Percentiles rank a stretch among this genome's conserved stretches.
Evolutionary conservation across 2,329 filamentous ascomycete species (phyloP).

Genomic region (Diaporthe caulivora): DNA sequence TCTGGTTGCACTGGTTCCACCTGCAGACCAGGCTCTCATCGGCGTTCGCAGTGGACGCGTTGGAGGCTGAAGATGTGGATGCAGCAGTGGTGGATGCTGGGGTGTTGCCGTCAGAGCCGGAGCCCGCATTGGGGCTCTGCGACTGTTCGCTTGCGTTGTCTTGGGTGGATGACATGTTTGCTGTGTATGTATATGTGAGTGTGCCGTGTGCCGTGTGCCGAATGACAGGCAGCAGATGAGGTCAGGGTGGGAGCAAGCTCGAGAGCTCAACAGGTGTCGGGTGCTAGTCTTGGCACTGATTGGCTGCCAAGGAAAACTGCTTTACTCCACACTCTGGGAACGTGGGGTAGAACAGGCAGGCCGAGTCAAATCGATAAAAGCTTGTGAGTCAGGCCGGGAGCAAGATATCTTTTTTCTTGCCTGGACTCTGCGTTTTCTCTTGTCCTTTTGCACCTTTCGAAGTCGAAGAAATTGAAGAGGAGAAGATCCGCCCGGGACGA

Average conservation of each 20-base stretch:
- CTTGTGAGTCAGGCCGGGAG: background rate
- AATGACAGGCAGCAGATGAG: background rate
- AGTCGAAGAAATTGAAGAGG: slow-evolving; percentile 15
- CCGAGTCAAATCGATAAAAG: slow-evolving; percentile 13
- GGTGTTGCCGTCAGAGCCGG: slow-evolving; percentile 65
- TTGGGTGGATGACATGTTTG: slow-evolving; percentile 38
- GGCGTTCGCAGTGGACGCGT: slow-evolving; percentile 52
- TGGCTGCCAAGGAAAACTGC: slow-evolving; percentile 16
- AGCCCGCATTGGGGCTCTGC: slow-evolving; percentile 56
- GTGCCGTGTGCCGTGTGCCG: slow-evolving; percentile 10
- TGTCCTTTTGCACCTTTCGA: slow-evolving; percentile 20
- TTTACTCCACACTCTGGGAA: background rate
- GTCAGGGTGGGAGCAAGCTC: slow-evolving; percentile 15
- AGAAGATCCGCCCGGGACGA: slow-evolving; percentile 29
- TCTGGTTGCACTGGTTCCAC: slow-evolving; percentile 71
- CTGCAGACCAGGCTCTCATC: slow-evolving; percentile 71
- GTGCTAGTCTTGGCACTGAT: slow-evolving; percentile 27
- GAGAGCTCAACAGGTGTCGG: slow-evolving; percentile 18
- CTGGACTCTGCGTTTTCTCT: background rate
- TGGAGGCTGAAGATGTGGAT: slow-evolving; percentile 54
- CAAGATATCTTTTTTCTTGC: slow-evolving; percentile 4
- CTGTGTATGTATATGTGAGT: background rate
- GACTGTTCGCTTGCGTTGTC: slow-evolving; percentile 45
- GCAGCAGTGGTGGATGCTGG: slow-evolving; percentile 66
- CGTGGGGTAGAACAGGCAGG: slow-evolving; percentile 17